phyloP scores from a whole-genome alignment of 306 rosid genomes.

The Vigna hirtella region DNA sequence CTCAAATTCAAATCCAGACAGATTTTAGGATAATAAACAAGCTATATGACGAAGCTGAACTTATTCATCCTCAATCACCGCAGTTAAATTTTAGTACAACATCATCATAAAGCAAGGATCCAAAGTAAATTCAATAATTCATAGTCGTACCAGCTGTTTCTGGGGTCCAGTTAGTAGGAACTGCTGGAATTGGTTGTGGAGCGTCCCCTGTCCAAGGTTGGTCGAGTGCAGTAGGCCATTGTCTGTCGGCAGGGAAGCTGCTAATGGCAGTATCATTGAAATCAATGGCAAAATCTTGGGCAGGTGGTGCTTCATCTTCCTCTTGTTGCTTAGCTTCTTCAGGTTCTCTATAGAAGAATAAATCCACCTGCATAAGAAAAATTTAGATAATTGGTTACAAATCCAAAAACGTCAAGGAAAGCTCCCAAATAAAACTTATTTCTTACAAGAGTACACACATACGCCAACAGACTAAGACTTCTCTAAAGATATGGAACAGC shows the following conservation, averaged over 20 bases:
- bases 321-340: constrained; percentile 80
- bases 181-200: constrained; percentile 43
- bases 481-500: neutral
- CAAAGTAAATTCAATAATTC: neutral
- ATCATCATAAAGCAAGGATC: neutral
- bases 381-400: neutral
- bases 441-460: neutral
- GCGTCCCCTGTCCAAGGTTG: constrained; percentile 43
- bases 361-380: constrained; percentile 66
- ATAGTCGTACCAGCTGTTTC: constrained; percentile 44
- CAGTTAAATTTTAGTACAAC: neutral
- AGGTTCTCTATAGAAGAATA: constrained; percentile 90
- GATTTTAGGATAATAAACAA: neutral
- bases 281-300: constrained; percentile 60
- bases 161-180: constrained; percentile 39
- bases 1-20: neutral
- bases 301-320: constrained; percentile 64
- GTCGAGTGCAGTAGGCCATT: constrained; percentile 45
- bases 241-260: constrained; percentile 44
- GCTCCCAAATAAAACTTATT: neutral
- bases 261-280: constrained; percentile 47
- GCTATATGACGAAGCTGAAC: neutral
- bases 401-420: neutral
- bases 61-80: neutral
- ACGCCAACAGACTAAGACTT: neutral